Conservation (phyloP, 768 basidiomycete genomes). For the Mycena capillaripes region DNA sequence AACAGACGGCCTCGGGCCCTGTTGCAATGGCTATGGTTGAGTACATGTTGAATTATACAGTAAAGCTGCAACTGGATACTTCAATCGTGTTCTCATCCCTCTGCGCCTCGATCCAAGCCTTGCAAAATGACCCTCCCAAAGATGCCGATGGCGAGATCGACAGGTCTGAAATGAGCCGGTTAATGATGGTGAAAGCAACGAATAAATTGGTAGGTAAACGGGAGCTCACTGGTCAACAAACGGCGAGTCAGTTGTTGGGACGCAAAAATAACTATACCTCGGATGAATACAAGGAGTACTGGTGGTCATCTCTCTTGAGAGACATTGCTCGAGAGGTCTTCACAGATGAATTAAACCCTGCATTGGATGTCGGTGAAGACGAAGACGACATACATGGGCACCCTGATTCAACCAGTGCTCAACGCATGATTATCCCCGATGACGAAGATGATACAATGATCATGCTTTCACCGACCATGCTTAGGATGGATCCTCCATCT, state of each 20-base stretch:
- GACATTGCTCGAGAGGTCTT: conserved; percentile 33
- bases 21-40: too few relatives aligned
- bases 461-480: not conserved
- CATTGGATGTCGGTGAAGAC: not conserved
- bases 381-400: not conserved
- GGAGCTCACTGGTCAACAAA: conserved; percentile 28
- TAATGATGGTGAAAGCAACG: too few relatives aligned
- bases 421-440: not conserved
- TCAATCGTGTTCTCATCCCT: conserved; percentile 31
- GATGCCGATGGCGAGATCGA: conserved; percentile 30
- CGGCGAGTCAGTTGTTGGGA: not conserved
- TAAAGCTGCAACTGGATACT: conserved; percentile 30
- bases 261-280: conserved; percentile 7
- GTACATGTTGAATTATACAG: conserved; percentile 29
- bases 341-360: conserved; percentile 14
- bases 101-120: conserved; percentile 31
- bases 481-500: not conserved
- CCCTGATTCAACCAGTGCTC: too few relatives aligned
- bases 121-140: conserved; percentile 23
- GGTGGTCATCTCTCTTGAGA: conserved; percentile 23
- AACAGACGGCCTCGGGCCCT: conserved; percentile 28
- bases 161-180: conserved; percentile 11
- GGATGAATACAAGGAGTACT: conserved; percentile 7
- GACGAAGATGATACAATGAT: conserved; percentile 7
- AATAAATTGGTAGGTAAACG: too few relatives aligned